Base-by-base conservation (phyloP, 2,329 filamentous ascomycete genomes). In the Magnaporthales sp. region DNA sequence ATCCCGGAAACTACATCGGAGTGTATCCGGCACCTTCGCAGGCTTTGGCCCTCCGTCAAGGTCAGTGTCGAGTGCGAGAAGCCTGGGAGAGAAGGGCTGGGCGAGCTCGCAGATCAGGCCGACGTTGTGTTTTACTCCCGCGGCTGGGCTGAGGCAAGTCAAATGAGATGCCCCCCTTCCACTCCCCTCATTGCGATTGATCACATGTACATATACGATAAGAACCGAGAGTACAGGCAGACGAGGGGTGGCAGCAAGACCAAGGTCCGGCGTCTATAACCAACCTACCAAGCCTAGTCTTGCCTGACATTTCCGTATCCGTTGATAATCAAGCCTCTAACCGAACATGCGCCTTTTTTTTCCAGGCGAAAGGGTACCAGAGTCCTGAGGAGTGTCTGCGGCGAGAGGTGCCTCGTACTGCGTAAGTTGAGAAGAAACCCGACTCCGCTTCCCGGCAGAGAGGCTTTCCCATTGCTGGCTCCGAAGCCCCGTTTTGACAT, bases 1-100 rank as follows among this genome's bases (percentile, higher is more conserved):
- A 85, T 86, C 66, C 87, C 88, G 54, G 82, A 85, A 61, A 85
- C 86, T 63, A 86, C 83, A 29, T 76, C 86, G 26, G 73, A 80
- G 58, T 91, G 87, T 75, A 86, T 91, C 66, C 79, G 73, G 58
- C 77, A 85, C 71, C 73, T 91, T 69, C 84, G 85, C 64, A 72
- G 72, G 60, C 72, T 72, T 30, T 78, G 46, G 30, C 65, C 65
- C n/a, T 61, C 64, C 11, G 29, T 80, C 62, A 80, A 72, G 62
- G 78, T 92, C 73, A 92, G 89, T 74, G 86, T 92, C 66, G 90
- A 92, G 75, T 78, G 90, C 58, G 90, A 92, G 77, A 92, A 91
- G 74, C 89, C 89, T 2, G 81, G 80, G 13, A 83, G 90, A 11
- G 74, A 77, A 30, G 88, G 87, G 2, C 79, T 92, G 66, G 77